Evolutionary conservation across 257 asterid species (phyloP).

Genomic region (Parsonsia alboflavescens): DNA sequence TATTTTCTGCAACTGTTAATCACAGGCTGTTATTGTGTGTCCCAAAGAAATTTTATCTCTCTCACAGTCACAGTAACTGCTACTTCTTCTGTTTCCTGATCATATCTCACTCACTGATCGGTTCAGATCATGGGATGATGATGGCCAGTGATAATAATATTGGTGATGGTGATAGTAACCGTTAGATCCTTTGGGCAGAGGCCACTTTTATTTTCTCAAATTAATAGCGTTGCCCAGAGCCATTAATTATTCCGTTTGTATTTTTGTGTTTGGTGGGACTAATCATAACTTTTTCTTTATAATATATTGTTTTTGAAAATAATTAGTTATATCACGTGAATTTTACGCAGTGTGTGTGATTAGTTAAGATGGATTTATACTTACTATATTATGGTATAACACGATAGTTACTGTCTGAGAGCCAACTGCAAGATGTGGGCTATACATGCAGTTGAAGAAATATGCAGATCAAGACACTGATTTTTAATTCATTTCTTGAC

Average conservation of each 20-base stretch:
- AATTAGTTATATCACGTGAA: too few species aligned
- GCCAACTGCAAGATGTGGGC: background rate
- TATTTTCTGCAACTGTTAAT: slow-evolving; percentile 4
- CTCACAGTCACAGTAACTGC: background rate
- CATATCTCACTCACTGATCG: slow-evolving; percentile 16
- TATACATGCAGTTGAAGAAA: background rate
- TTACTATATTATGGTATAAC: too few species aligned
- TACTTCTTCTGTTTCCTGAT: background rate
- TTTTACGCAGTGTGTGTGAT: too few species aligned
- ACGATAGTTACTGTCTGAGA: background rate
- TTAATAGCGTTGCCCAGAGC: background rate
- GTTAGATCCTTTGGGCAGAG: slow-evolving; percentile 3
- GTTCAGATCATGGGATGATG: slow-evolving; percentile 19
- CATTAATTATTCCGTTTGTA: background rate
- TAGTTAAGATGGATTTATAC: too few species aligned
- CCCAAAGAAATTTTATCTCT: background rate
- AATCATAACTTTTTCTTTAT: background rate
- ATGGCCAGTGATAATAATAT: background rate
- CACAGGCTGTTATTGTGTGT: background rate
- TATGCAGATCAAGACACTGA: background rate
- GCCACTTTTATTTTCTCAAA: slow-evolving; percentile 11
- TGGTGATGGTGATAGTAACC: slow-evolving; percentile 18
- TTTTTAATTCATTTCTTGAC: too few species aligned
- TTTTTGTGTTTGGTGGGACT: background rate
- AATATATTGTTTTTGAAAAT: background rate